Conservation (phyloP, 2,329 filamentous ascomycete species). For the Fusarium nodosum region DNA sequence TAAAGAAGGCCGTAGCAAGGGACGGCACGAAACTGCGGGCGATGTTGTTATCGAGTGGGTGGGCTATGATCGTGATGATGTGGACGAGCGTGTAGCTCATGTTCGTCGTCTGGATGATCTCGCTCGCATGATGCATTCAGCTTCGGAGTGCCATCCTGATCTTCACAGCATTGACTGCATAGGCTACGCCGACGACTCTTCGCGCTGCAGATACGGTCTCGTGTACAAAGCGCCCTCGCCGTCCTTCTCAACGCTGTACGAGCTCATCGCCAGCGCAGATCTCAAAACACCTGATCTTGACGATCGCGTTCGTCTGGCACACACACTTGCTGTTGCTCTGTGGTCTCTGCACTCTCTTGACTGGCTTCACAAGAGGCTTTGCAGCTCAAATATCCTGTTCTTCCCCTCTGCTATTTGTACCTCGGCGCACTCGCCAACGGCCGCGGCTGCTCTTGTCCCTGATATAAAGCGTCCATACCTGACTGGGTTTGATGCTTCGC, state of each 20-base stretch:
- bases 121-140: slow-evolving; percentile 62
- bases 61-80: slow-evolving; percentile 58
- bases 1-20: slow-evolving; percentile 49
- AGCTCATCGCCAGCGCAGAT: slow-evolving; percentile 57
- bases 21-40: slow-evolving; percentile 53
- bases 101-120: slow-evolving; percentile 62
- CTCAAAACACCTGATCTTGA: slow-evolving; percentile 62
- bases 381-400: slow-evolving; percentile 67
- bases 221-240: slow-evolving; percentile 57
- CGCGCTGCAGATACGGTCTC: slow-evolving; percentile 58
- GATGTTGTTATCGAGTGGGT: slow-evolving; percentile 62
- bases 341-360: slow-evolving; percentile 67
- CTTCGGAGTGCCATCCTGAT: slow-evolving; percentile 60
- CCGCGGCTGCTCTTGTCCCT: slow-evolving; percentile 55
- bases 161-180: slow-evolving; percentile 63
- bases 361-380: slow-evolving; percentile 70
- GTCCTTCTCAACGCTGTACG: slow-evolving; percentile 56
- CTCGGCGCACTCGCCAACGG: slow-evolving; percentile 51
- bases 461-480: slow-evolving; percentile 61
- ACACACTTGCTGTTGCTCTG: slow-evolving; percentile 59
- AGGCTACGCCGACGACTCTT: slow-evolving; percentile 61
- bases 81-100: slow-evolving; percentile 60
- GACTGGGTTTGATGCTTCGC: slow-evolving; percentile 68
- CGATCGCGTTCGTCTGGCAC: slow-evolving; percentile 59
- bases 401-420: slow-evolving; percentile 60